These are phyloP conservation scores for Theileria equi DNA, from an alignment of 169 alveolate species.

Conservation along the genomic window DNA sequence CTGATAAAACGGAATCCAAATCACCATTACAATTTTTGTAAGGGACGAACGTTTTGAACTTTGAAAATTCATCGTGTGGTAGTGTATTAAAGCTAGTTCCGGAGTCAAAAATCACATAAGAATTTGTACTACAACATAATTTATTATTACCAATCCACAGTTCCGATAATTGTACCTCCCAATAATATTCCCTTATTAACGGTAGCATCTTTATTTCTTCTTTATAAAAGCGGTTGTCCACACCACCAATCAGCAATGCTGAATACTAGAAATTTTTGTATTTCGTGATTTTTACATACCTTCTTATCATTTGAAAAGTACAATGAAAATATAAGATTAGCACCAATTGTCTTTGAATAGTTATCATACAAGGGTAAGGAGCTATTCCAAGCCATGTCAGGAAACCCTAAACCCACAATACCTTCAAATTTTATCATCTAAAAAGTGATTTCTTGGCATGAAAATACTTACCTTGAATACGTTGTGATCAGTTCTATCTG, in stretches of 20 bases:
- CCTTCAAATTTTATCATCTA: conserved; percentile 81
- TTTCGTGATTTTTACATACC: conserved; percentile 15
- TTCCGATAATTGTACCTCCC: conserved; percentile 81
- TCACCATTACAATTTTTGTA: conserved; percentile 34
- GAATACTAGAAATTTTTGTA: conserved; percentile 66
- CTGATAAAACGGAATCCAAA: background rate
- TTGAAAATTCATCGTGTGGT: conserved; percentile 74
- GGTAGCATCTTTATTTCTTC: conserved; percentile 81
- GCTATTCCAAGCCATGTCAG: conserved; percentile 73
- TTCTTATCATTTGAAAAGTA: conserved; percentile 64
- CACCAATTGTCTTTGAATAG: conserved; percentile 58
- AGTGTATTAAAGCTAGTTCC: conserved; percentile 85
- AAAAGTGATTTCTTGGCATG: conserved; percentile 31
- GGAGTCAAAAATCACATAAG: conserved; percentile 85
- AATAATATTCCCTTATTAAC: conserved; percentile 81
- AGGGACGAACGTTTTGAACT: conserved; percentile 64
- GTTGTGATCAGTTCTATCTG: conserved; percentile 42
- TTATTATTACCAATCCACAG: conserved; percentile 79
- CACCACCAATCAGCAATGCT: conserved; percentile 83
- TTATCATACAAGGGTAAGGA: conserved; percentile 71
- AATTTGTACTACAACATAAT: conserved; percentile 80
- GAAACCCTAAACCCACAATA: conserved; percentile 84
- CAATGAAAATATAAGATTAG: conserved; percentile 63
- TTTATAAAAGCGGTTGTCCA: conserved; percentile 73
- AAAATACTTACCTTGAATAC: conserved; percentile 42